Evolutionary conservation across 1,284 basidiomycete genomes (phyloP).

Genomic region (Anthracocystis panici-leucophaei): DNA sequence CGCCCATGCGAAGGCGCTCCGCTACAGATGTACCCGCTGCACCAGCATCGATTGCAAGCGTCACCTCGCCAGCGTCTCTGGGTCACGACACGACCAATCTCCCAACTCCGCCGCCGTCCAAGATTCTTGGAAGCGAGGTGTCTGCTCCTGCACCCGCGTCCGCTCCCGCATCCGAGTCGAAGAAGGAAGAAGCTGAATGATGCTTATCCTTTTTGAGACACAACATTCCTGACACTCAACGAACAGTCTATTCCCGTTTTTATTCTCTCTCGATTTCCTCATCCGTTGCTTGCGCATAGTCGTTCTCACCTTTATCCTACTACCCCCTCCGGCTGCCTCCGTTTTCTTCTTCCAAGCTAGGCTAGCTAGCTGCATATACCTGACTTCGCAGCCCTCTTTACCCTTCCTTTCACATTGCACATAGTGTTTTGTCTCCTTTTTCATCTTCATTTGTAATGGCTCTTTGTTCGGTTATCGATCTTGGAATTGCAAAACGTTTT

Average conservation of each 20-base stretch:
- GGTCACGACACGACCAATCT: conserved; percentile 22
- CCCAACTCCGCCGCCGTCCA: conserved; percentile 52
- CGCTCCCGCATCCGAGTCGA: conserved; percentile 7
- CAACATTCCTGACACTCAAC: conserved; percentile 11
- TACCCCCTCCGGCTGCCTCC: neutral
- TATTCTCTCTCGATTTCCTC: conserved; percentile 6
- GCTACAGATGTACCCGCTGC: conserved; percentile 24
- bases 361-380: conserved; percentile 34
- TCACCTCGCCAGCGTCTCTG: conserved; percentile 14
- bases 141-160: conserved; percentile 4
- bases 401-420: neutral
- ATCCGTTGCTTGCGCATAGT: neutral
- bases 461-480: conserved; percentile 10
- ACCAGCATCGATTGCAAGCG: conserved; percentile 21
- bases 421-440: neutral
- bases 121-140: conserved; percentile 31
- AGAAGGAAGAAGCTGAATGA: conserved; percentile 7
- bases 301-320: conserved; percentile 6
- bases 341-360: neutral
- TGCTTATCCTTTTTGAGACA: neutral
- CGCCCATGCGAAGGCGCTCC: conserved; percentile 39
- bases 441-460: conserved; percentile 40
- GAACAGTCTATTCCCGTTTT: conserved; percentile 30
- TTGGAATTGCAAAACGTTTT: conserved; percentile 21
- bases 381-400: conserved; percentile 10